Evolutionary conservation across 257 asterid genomes (phyloP).

Genomic region (Nicotiana paniculata): DNA sequence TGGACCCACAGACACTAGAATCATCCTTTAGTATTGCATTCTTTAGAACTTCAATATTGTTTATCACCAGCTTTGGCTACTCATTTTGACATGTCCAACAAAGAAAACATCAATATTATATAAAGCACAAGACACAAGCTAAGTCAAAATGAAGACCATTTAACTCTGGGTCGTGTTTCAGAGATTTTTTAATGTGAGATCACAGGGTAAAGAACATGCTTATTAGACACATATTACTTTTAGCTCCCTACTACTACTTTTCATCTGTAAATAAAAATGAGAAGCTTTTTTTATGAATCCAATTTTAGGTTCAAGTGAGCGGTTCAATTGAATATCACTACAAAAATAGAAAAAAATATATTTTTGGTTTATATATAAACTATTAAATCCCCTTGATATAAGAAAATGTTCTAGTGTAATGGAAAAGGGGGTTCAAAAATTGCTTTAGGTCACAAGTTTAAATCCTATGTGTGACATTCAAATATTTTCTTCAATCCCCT

Average conservation of each 20-base stretch:
- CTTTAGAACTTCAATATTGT: constrained; percentile 90
- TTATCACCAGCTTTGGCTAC: constrained; percentile 95
- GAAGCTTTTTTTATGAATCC: neutral
- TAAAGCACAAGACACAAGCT: neutral
- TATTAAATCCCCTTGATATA: no score
- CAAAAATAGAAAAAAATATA: no score
- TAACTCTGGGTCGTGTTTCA: neutral
- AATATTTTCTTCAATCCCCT: no score
- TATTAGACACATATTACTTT: neutral
- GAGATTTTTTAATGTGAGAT: neutral
- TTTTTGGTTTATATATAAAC: no score
- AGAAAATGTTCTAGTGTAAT: no score
- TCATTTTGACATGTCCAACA: constrained; percentile 28
- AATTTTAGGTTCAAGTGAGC: neutral
- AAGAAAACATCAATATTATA: constrained; percentile 20
- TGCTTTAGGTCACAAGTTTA: no score
- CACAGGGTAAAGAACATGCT: neutral
- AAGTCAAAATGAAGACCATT: no score
- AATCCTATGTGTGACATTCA: no score
- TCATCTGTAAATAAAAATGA: neutral
- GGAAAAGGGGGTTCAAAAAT: no score
- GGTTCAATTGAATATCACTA: no score
- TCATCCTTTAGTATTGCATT: constrained; percentile 57
- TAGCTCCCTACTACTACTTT: neutral
- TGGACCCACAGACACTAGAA: constrained; percentile 57